These are phyloP conservation scores for Mallotus nudiflorus DNA, from an alignment of 345 rosid species.

Conservation along the genomic window DNA sequence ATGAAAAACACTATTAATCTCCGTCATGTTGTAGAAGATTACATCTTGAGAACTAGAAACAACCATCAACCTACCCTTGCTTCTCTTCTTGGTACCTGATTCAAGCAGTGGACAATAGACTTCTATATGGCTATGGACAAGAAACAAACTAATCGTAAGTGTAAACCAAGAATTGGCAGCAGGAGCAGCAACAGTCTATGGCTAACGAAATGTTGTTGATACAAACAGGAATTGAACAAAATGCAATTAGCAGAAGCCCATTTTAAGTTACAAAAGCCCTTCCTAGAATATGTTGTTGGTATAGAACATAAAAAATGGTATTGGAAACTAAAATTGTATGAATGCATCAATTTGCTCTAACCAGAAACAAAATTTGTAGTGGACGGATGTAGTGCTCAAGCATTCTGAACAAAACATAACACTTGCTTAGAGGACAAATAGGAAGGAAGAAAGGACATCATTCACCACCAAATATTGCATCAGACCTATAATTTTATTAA, in stretches of 20 bases:
- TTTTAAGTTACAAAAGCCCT: background rate
- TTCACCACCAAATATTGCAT: too few species aligned
- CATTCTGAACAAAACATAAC: background rate
- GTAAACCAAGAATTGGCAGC: too few species aligned
- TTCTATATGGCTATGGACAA: background rate
- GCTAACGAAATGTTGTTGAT: background rate
- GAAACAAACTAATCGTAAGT: background rate
- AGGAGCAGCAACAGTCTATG: background rate
- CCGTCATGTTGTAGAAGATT: background rate
- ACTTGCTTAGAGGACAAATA: background rate
- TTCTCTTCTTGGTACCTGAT: slow-evolving; percentile 78
- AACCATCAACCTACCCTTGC: slow-evolving; percentile 60
- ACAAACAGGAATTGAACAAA: background rate
- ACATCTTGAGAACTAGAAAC: background rate
- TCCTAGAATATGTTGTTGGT: background rate
- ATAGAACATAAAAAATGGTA: background rate
- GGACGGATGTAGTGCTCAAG: too few species aligned
- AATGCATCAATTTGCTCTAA: background rate
- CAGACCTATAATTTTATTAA: too few species aligned
- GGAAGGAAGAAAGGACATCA: background rate
- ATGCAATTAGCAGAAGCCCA: background rate
- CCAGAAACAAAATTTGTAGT: background rate
- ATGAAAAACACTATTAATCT: background rate
- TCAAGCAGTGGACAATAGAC: too few species aligned
- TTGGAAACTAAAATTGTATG: background rate